A percentile compares a stretch with the other conserved stretches of the same genome.
Conservation (phyloP, 225 moss, liverwort and hornwort species). For the Sphagnum tenellum region DNA sequence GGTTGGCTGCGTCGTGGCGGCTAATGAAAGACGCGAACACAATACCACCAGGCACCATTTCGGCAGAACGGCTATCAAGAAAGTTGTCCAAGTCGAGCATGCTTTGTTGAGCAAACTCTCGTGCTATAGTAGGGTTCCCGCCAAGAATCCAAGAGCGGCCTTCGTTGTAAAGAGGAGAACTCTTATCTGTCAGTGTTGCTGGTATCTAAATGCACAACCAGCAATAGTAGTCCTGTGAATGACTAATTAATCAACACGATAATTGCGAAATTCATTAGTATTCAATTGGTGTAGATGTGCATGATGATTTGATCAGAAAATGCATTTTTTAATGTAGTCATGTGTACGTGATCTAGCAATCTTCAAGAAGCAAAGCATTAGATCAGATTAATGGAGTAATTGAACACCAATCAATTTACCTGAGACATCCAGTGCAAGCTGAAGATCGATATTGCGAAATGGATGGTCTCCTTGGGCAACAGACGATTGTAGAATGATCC, state of each 20-base stretch:
- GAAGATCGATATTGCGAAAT: neutral
- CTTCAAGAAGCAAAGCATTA: no score
- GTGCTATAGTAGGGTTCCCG: neutral
- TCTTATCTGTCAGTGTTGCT: conserved; percentile 6
- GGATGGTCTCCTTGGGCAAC: conserved; percentile 2
- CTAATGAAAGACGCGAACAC: conserved; percentile 2
- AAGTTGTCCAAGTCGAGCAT: conserved; percentile 10
- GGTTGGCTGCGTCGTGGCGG: neutral
- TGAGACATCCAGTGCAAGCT: conserved; percentile 2
- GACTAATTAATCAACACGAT: no score
- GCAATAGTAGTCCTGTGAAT: no score
- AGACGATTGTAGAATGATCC: conserved; percentile 6
- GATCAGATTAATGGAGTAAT: neutral
- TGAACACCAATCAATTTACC: neutral
- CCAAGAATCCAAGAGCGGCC: conserved; percentile 3
- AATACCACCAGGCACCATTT: conserved; percentile 19
- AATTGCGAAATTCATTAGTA: neutral
- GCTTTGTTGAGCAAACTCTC: conserved; percentile 5
- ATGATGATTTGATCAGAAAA: no score
- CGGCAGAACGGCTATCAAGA: conserved; percentile 6
- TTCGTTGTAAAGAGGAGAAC: conserved; percentile 11
- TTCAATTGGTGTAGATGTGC: neutral
- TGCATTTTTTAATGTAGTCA: neutral
- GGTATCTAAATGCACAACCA: conserved; percentile 3
- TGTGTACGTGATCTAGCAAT: no score